Base-by-base conservation (phyloP, 495 filamentous ascomycete genomes). In the Daldinia caldariorum region DNA sequence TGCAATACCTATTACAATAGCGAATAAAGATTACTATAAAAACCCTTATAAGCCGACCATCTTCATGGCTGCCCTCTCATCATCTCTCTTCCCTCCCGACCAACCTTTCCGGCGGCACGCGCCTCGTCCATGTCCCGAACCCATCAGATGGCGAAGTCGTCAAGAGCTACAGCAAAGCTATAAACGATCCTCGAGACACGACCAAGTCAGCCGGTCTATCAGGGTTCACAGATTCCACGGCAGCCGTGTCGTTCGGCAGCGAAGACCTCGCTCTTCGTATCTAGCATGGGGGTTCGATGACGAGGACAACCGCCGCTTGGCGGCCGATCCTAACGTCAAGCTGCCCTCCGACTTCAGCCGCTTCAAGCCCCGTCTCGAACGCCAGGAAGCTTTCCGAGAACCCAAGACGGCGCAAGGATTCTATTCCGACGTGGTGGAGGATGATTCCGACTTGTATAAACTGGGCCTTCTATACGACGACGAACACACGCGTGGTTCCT, bases 351-450 rank as follows among this genome's bases (percentile, higher is more conserved):
- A 81, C 58, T 35, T 32, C n/a, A 38, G 38, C 9, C 74, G 66
- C 6, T 63, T 73, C 3, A 77, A 68, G 10, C 81, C 81, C 0
- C 75, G 74, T 0, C 74, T 84, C 31, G 74, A 81, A 61, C 71
- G 82, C 7, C 79, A 84, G 63, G 79, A 80, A 51, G 82, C 82
- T 18, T 84, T 84, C 38, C 72, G 76, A 12, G 78, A 78, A 22
- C 75, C 71, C 3, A 55, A 63, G 47, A 74, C 72, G 0, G 47
- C 26, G 26, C 26, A 55, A 63, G 63, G 69, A 16, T 65, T 47
- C 34, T 35, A 67, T 37, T 65, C 66, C 9, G 71, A 73, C 41
- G 39, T 65, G 0, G 69, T 72, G 50, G 61, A 73, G 4, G 70
- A 76, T 32, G 76, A 75, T 37, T 72, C 69, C 4, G 77, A 80